Percentiles rank a stretch among this genome's conserved stretches.
Conservation (phyloP, 768 basidiomycete genomes). For the Leucocoprinus leucothites region DNA sequence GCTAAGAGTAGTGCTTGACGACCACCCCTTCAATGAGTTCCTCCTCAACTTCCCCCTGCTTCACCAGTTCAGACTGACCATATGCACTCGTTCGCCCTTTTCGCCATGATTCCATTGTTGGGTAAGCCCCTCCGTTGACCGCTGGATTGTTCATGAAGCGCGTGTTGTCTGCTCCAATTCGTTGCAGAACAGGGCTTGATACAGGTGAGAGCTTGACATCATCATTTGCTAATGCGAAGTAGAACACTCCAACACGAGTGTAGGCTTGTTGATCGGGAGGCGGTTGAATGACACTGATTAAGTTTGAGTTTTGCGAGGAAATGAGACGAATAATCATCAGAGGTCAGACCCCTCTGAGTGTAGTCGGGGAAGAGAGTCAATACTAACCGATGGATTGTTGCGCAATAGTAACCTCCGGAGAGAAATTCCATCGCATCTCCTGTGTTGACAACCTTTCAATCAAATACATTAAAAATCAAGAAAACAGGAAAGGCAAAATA, state of each 20-base stretch:
- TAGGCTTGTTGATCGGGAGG: slow-evolving; percentile 49
- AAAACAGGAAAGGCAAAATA: no score
- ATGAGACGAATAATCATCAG: not conserved
- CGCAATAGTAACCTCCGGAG: slow-evolving; percentile 57
- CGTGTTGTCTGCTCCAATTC: slow-evolving; percentile 32
- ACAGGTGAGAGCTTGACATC: slow-evolving; percentile 43
- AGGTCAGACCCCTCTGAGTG: no score
- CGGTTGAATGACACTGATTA: slow-evolving; percentile 51
- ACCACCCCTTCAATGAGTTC: slow-evolving; percentile 52
- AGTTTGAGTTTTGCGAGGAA: not conserved
- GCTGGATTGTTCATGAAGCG: slow-evolving; percentile 36
- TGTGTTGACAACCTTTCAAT: slow-evolving; percentile 50
- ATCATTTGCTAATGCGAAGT: slow-evolving; percentile 55
- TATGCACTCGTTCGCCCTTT: slow-evolving; percentile 49
- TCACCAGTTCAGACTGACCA: slow-evolving; percentile 42
- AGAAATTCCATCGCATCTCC: slow-evolving; percentile 61
- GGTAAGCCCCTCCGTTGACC: slow-evolving; percentile 14
- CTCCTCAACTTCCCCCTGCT: slow-evolving; percentile 47
- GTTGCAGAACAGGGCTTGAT: slow-evolving; percentile 45
- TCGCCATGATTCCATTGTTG: slow-evolving; percentile 54
- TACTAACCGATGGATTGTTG: slow-evolving; percentile 46
- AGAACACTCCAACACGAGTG: slow-evolving; percentile 56
- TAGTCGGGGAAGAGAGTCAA: no score
- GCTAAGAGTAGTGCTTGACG: slow-evolving; percentile 48
- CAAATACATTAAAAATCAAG: not conserved